Percentiles rank a stretch among this genome's conserved stretches.
Evolutionary conservation across 257 asterid genomes (phyloP).

Genomic region (Solanum habrochaites): DNA sequence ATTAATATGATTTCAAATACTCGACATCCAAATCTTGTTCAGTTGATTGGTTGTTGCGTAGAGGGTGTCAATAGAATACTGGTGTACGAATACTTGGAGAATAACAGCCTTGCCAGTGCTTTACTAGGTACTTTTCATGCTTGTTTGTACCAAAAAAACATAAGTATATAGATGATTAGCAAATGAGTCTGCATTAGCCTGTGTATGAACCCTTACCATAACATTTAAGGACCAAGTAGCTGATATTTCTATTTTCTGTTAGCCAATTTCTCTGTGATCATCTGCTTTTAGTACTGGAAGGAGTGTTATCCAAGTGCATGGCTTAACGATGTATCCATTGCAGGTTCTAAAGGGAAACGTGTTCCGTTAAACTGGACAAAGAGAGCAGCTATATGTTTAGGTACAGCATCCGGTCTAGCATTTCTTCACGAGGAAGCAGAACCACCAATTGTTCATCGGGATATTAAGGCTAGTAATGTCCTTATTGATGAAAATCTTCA

Average conservation of each 20-base stretch:
- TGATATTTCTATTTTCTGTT: not conserved
- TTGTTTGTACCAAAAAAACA: not conserved
- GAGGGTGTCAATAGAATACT: conserved; percentile 50
- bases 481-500: conserved; percentile 52
- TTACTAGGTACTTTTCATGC: conserved; percentile 39
- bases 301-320: not conserved
- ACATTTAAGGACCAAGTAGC: not conserved
- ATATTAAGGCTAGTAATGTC: conserved; percentile 81
- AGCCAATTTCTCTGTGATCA: not conserved
- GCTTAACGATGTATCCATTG: not conserved
- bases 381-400: conserved; percentile 63
- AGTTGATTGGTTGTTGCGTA: conserved; percentile 38
- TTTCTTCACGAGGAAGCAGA: conserved; percentile 79
- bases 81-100: conserved; percentile 74
- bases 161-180: not conserved
- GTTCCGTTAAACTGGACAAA: conserved; percentile 38
- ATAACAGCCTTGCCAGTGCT: conserved; percentile 70
- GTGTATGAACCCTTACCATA: not conserved
- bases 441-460: conserved; percentile 74
- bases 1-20: conserved; percentile 50
- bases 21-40: conserved; percentile 34
- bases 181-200: not conserved
- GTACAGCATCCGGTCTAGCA: conserved; percentile 71
- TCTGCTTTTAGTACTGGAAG: not conserved
- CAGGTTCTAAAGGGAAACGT: conserved; percentile 39